Evolutionary conservation across 768 basidiomycete genomes (phyloP), one percentile per base, ranked within the genome.

Genomic region (Tricholoma hemisulphureum): DNA sequence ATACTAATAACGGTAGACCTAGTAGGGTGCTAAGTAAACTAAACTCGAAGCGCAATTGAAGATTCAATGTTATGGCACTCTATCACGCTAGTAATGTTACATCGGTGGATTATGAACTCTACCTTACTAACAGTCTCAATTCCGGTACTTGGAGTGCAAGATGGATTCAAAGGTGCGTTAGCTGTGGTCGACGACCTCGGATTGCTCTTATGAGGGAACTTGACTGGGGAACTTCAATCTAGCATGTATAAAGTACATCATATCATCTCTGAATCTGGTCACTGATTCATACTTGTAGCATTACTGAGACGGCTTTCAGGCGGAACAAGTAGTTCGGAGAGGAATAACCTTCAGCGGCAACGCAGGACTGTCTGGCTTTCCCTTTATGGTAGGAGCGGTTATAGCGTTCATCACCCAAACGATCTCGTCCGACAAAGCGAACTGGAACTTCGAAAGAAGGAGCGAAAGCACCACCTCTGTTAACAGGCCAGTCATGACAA

Each of bases 401-500:
- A 73, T 62, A 20, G 53, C 61, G 26, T 52, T 59, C 70, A 72
- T 70, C 43, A 66, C 63, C 72, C 72, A 73, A 16, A 58, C 48
- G 9, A 73, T 69, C 20, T 69, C 61, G 5, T 61, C 65, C 2
- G 66, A 61, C 20, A 51, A 58, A 20, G 62, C 62, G 46, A 73
- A 69, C 13, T 59, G 58, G 62, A 73, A 71, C 16, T 58, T 56
- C 20, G 65, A 61, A n/a, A 73, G 55, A 13, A 73, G 61, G 6
- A 65, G 52, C 0, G 65, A 61, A 14, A 73, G 37, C 1, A 70
- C 67, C 11, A 70, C 63, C 60, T 73, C 71, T 71, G 55, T 29
- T 29, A 26, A n/a, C 39, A 41, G 8, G 28, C 31, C 23, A 5
- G 32, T 49, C 39, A 28, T 48, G 34, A 16, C 14, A 35, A 35